phyloP scores from a whole-genome alignment of 1,284 basidiomycete species.

The Tylopilus sp. region DNA sequence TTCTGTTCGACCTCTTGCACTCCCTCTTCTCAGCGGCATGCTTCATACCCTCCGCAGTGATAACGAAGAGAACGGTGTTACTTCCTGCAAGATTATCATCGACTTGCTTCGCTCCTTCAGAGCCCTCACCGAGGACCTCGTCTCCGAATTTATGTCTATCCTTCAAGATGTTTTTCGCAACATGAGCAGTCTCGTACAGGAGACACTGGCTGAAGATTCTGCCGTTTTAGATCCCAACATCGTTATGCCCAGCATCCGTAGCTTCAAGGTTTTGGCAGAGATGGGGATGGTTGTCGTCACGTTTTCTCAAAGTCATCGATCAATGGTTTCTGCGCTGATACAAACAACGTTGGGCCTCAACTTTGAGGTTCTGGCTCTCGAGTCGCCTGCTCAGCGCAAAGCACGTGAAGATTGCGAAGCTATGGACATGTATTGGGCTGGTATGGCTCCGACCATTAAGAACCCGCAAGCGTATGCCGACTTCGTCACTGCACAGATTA shows the following conservation, averaged over 20 bases:
- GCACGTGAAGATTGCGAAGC: slow-evolving; percentile 77
- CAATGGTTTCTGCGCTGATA: slow-evolving; percentile 64
- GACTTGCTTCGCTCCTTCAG: slow-evolving; percentile 72
- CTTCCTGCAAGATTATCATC: slow-evolving; percentile 89
- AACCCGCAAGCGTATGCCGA: slow-evolving; percentile 83
- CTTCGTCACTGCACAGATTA: slow-evolving; percentile 90
- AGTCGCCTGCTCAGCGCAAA: slow-evolving; percentile 84
- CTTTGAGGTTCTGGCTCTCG: slow-evolving; percentile 70
- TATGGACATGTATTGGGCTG: slow-evolving; percentile 76
- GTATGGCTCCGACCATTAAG: slow-evolving; percentile 73
- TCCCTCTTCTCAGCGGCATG: slow-evolving; percentile 71
- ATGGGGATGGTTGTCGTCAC: slow-evolving; percentile 92
- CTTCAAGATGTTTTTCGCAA: slow-evolving; percentile 75
- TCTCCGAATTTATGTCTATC: slow-evolving; percentile 78
- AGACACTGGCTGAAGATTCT: slow-evolving; percentile 70
- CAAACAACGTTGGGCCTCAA: slow-evolving; percentile 72
- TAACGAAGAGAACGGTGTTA: slow-evolving; percentile 93
- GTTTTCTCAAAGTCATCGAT: slow-evolving; percentile 79
- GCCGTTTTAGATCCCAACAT: slow-evolving; percentile 49
- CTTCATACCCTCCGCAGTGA: slow-evolving; percentile 82
- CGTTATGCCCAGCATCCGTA: slow-evolving; percentile 68
- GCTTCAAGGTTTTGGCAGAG: slow-evolving; percentile 94
- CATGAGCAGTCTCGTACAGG: slow-evolving; percentile 70
- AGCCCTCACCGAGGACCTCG: slow-evolving; percentile 71
- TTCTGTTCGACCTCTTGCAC: slow-evolving; percentile 65